Evolutionary conservation across 2,329 filamentous ascomycete species (phyloP), one percentile per base, ranked within the genome.

Genomic region (Aspergillus sergii): DNA sequence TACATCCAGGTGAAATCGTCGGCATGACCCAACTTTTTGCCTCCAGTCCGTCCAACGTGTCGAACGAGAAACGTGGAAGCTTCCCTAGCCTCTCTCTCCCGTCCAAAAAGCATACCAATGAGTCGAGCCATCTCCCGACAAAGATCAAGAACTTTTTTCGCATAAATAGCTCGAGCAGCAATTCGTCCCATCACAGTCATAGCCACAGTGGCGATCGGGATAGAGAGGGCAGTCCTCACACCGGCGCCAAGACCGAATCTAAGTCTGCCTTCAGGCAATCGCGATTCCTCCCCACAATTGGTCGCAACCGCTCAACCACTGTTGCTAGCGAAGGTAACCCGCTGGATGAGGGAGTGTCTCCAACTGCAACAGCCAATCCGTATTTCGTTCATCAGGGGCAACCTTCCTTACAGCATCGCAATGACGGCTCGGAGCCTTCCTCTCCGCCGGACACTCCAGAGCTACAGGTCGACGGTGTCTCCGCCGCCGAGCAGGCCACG

Each of bases 321-420:
- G 92, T 96, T 61, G 92, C 92, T 69, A 97, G 93, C 80, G 94
- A 97, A 80, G 94, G 94, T 71, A 93, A 97, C 75, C 88, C 90
- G 63, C 85, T 97, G 68, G 94, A 97, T 70, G 94, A 97, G 78
- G 84, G 88, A 65, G 85, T 96, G 73, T 97, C 94, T 74, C 95
- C 95, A 30, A 98, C 93, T 5, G 94, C 94, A 58, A 89, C 94
- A 75, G 94, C 93, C 68, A 99, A 99, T 77, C 95, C 95, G 21
- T 99, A 99, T 81, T 99, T 98, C 79, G 91, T 89, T 69, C 95
- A 98, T 77, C 95, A 99, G 80, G 95, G 95, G 62, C 93, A 93
- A 71, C 95, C 95, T 4, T 92, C 92, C 68, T 84, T 98, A 72
- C 90, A 94, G 75, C 95, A 99, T 81, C 93, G 96, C 82, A 96